Evolutionary conservation across 805 yeast genomes (phyloP), one percentile per base, ranked within the genome.

Genomic region (Suhomyces tanzawaensis): DNA sequence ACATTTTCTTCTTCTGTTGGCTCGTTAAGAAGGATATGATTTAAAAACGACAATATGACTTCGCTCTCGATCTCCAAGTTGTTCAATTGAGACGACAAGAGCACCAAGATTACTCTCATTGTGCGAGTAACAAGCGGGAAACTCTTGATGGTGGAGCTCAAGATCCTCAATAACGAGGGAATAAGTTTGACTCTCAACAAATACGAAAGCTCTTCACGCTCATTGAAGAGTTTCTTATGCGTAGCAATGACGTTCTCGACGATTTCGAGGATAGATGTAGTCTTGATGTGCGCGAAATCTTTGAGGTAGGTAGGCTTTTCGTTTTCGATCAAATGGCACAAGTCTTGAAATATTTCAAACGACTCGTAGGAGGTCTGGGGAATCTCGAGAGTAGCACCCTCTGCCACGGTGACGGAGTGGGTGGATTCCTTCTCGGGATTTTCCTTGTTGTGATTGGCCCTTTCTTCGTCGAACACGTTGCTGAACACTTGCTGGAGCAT

Each of bases 401-500:
- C 73, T 39, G 77, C 82, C 3, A 72, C 53, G 2, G 66, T 58
- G 12, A 78, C 7, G 59, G 63, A 46, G 50, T 51, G 27, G 29
- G 22, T 18, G 7, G 16, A 15, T 7, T 31, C 16, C 21, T 37
- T 12, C 9, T 12, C n/a, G 12, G 22, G 11, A n/a, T 32, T 29
- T 5, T 28, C 38, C 3, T 26, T 29, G 19, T 37, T 13, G 27
- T 8, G 14, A 8, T 30, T 4, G 14, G 38, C 7, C 29, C 17
- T 35, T 23, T 18, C 39, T 21, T 24, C 32, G 32, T 91, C 98
- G 58, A 84, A 91, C 0, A 89, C 75, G 21, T 84, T 77, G 25
- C 84, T 78, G 31, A 89, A 73, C 29, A 93, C 63, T 57, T 93
- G 98, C 45, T 89, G 95, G 32, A 89, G 72, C 3, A 98, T 88